Conservation (phyloP, 2,329 filamentous ascomycete genomes). For the Penicillium sclerotigenum region DNA sequence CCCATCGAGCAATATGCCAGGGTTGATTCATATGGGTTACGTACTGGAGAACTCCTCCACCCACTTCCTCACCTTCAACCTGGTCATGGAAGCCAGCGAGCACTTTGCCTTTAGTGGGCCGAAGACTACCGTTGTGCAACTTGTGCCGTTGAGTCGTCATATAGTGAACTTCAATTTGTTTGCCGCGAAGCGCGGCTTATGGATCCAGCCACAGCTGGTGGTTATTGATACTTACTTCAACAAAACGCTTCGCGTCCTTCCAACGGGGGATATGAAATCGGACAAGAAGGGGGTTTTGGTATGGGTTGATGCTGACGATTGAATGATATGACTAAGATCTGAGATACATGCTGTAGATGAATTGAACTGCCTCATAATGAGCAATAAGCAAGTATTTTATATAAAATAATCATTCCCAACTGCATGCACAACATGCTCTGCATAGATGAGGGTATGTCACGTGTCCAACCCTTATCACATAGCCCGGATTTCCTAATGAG, state of each 20-base stretch:
- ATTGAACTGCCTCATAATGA: neutral
- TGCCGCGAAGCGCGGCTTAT: constrained; percentile 61
- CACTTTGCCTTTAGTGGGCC: constrained; percentile 89
- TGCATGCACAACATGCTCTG: neutral
- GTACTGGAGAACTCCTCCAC: constrained; percentile 90
- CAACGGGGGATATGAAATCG: constrained; percentile 64
- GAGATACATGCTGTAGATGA: neutral
- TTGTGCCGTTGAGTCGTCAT: constrained; percentile 77
- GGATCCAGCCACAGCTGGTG: constrained; percentile 69
- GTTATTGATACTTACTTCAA: constrained; percentile 92
- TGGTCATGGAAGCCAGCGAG: constrained; percentile 88
- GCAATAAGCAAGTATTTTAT: neutral
- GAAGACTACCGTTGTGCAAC: constrained; percentile 74
- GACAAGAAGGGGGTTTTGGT: constrained; percentile 53
- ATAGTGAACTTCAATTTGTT: constrained; percentile 71
- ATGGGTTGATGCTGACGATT: constrained; percentile 44
- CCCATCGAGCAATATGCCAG: constrained; percentile 32
- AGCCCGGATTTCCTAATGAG: constrained; percentile 10
- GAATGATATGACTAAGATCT: neutral
- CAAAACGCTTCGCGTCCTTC: constrained; percentile 77
- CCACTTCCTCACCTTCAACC: constrained; percentile 89
- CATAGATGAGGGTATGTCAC: constrained; percentile 13
- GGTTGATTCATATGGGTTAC: constrained; percentile 54
- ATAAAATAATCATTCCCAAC: neutral
- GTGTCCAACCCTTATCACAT: constrained; percentile 25